Conservation (phyloP, 345 rosid genomes). For the Syzygium aromaticum region DNA sequence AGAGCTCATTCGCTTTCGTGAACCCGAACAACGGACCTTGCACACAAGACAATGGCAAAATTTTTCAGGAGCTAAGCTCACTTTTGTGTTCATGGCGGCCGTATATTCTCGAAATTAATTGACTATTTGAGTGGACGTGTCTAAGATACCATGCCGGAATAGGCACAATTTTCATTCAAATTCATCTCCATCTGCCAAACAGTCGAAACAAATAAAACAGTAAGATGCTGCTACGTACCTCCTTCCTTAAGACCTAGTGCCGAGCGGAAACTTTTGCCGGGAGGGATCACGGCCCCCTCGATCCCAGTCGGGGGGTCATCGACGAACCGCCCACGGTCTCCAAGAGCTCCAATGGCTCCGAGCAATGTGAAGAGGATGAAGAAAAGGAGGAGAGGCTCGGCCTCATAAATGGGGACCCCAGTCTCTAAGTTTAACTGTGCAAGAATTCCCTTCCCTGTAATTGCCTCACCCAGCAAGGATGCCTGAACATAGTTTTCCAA, state of each 20-base stretch:
- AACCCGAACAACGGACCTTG: constrained; percentile 93
- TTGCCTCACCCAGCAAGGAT: constrained; percentile 76
- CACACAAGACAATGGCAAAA: neutral
- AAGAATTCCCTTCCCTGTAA: constrained; percentile 92
- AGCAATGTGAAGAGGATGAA: constrained; percentile 87
- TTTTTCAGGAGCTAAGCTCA: neutral
- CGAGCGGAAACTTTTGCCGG: constrained; percentile 53
- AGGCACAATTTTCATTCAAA: neutral
- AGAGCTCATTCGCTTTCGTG: constrained; percentile 87
- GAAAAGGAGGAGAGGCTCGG: constrained; percentile 94
- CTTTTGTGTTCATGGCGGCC: neutral
- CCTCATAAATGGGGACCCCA: constrained; percentile 92
- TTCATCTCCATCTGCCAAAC: neutral
- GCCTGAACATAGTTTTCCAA: constrained; percentile 40
- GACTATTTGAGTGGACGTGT: neutral
- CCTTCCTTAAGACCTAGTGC: constrained; percentile 90
- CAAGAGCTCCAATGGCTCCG: constrained; percentile 95
- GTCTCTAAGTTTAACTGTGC: constrained; percentile 83
- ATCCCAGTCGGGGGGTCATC: constrained; percentile 75
- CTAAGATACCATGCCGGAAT: neutral
- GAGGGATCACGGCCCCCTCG: constrained; percentile 73
- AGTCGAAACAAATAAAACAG: neutral
- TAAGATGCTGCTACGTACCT: constrained; percentile 27
- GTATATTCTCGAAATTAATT: neutral
- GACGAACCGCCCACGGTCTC: constrained; percentile 83